phyloP scores from a whole-genome alignment of 73 alveolate species.

The Tetrahymena malaccensis region DNA sequence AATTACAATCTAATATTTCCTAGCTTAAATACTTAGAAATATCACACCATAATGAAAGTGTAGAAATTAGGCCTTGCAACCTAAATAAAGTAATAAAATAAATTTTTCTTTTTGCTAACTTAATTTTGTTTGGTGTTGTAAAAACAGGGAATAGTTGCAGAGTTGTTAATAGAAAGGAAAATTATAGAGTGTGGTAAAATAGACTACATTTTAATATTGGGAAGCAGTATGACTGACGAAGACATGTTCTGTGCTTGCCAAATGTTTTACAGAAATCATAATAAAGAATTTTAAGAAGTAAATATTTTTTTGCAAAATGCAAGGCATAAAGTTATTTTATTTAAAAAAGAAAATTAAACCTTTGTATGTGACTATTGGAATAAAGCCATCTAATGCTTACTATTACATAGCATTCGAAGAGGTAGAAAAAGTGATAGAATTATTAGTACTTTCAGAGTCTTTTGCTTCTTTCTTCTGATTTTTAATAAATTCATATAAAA shows the following conservation, averaged over 20 bases:
- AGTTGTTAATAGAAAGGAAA: background rate
- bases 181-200: background rate
- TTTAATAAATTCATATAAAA: background rate
- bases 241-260: background rate
- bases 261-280: background rate
- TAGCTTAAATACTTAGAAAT: background rate
- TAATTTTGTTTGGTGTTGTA: background rate
- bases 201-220: background rate
- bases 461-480: background rate
- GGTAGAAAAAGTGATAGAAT: background rate
- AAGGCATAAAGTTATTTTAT: background rate
- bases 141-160: background rate
- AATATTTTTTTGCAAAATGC: background rate
- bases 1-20: background rate
- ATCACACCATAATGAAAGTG: background rate
- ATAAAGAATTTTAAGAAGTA: background rate
- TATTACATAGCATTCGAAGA: background rate
- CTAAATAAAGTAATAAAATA: background rate
- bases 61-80: background rate
- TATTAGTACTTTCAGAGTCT: background rate
- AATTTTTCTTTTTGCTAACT: too few relatives aligned
- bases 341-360: background rate
- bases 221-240: background rate
- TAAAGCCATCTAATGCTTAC: background rate
- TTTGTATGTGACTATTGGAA: background rate